These are phyloP conservation scores for Fusarium cicatricum DNA, from an alignment of 2,329 filamentous ascomycete species.

Conservation along the genomic window DNA sequence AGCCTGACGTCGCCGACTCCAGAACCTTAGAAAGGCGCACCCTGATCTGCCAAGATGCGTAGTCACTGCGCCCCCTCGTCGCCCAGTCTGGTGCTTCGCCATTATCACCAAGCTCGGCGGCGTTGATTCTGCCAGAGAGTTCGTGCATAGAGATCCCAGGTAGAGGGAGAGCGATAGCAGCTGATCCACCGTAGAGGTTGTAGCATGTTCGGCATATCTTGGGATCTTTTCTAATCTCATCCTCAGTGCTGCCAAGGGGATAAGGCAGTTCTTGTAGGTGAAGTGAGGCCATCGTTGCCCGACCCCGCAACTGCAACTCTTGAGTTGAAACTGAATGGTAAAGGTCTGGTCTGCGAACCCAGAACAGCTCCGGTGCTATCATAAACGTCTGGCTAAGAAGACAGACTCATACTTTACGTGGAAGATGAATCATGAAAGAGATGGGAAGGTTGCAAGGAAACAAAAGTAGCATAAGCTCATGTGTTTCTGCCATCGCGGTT, in stretches of 20 bases:
- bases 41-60: conserved; percentile 24
- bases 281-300: conserved; percentile 20
- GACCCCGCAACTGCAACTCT: conserved; percentile 18
- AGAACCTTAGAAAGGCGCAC: conserved; percentile 20
- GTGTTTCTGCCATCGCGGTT: not conserved
- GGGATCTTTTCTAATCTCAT: conserved; percentile 23
- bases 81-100: conserved; percentile 23
- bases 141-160: conserved; percentile 32
- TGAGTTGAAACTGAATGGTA: not conserved
- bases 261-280: conserved; percentile 13
- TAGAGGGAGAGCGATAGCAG: conserved; percentile 9
- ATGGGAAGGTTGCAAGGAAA: not conserved
- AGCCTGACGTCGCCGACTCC: not conserved
- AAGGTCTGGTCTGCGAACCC: too few species aligned
- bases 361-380: too few species aligned
- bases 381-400: too few species aligned
- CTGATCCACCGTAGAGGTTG: conserved; percentile 32
- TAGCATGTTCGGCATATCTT: conserved; percentile 26
- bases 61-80: conserved; percentile 17
- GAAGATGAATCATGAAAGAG: not conserved
- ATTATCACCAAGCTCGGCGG: not conserved
- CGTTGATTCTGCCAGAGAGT: conserved; percentile 16
- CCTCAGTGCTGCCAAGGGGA: conserved; percentile 17
- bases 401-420: too few species aligned
- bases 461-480: not conserved